These are phyloP conservation scores for Ceratobasidium sp. DNA, from an alignment of 1,284 basidiomycete genomes.

Conservation along the genomic window DNA sequence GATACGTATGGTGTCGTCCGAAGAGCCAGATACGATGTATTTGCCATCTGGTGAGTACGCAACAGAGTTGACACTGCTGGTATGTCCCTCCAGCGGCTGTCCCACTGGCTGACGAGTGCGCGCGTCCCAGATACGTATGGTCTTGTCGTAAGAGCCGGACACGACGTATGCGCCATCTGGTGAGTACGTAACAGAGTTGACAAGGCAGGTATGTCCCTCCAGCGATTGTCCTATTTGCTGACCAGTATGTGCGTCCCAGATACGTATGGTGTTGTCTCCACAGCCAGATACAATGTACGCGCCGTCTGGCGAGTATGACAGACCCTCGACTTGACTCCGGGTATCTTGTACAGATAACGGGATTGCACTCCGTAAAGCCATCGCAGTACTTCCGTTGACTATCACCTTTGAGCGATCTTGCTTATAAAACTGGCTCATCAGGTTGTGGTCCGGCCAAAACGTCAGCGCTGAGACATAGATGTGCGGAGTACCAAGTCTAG, in stretches of 20 bases:
- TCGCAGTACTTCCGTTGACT: neutral
- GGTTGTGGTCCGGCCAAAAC: neutral
- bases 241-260: conserved; percentile 28
- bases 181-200: too few species aligned
- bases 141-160: too few species aligned
- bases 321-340: neutral
- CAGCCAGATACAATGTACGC: conserved; percentile 15
- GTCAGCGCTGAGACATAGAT: neutral
- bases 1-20: conserved; percentile 39
- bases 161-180: too few species aligned
- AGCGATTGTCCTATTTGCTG: neutral
- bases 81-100: neutral
- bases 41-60: conserved; percentile 46
- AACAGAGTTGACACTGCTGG: neutral
- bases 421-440: neutral
- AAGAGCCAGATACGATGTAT: conserved; percentile 36
- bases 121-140: too few species aligned
- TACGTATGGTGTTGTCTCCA: neutral
- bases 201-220: conserved; percentile 24
- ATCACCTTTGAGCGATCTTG: neutral
- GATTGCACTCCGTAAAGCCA: neutral
- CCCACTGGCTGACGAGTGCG: neutral
- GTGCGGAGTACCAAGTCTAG: neutral
- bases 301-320: conserved; percentile 35
- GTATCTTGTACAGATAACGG: neutral